phyloP scores from a whole-genome alignment of 2,329 filamentous ascomycete genomes.

The Aspergillus nomiae region DNA sequence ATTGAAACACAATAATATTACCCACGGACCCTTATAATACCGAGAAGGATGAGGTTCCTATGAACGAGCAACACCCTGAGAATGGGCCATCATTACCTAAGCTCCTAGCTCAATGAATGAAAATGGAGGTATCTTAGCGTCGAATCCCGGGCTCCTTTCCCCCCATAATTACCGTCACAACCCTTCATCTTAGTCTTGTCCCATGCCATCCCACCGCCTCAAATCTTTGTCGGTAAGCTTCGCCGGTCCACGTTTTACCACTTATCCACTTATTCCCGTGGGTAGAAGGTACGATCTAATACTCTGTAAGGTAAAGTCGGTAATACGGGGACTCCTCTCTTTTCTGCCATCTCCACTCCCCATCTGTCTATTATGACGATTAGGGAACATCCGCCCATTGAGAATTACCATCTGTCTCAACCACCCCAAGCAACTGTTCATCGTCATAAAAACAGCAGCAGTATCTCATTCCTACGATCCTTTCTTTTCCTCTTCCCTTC shows the following conservation, averaged over 20 bases:
- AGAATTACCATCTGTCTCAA: constrained; percentile 4
- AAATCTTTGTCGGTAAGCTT: constrained; percentile 13
- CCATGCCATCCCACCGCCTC: background rate
- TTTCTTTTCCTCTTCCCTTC: background rate
- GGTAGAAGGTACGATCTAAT: background rate
- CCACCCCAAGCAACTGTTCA: constrained; percentile 1
- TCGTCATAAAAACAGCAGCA: background rate
- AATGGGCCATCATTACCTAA: background rate
- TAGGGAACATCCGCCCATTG: constrained; percentile 18
- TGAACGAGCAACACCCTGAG: background rate
- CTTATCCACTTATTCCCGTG: constrained; percentile 12
- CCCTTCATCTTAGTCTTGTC: background rate
- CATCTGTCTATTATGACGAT: constrained; percentile 31
- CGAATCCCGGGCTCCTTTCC: background rate
- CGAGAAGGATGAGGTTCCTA: background rate
- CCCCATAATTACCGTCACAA: background rate
- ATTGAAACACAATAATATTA: background rate
- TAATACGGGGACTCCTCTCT: background rate
- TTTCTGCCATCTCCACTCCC: constrained; percentile 32
- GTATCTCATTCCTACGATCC: background rate
- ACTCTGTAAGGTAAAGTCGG: constrained; percentile 3
- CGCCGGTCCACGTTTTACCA: constrained; percentile 19
- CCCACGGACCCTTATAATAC: background rate
- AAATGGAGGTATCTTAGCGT: background rate
- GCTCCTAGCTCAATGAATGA: background rate